Conservation (phyloP, 495 filamentous ascomycete species). For the Penicillium lividum region DNA sequence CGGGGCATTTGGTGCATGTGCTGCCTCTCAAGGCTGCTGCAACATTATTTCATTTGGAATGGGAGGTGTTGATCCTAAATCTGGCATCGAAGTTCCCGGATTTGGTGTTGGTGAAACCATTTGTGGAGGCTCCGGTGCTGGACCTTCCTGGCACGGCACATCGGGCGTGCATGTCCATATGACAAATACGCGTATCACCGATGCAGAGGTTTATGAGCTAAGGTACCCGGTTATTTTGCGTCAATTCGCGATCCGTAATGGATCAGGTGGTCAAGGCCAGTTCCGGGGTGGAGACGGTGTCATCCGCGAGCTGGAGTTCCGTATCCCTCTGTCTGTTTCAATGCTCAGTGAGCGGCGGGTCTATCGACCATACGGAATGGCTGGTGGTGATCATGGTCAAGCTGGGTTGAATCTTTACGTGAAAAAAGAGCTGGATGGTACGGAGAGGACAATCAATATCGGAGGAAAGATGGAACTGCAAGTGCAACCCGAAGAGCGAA, state of each 20-base stretch:
- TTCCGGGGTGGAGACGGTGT: constrained; percentile 43
- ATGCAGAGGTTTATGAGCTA: constrained; percentile 86
- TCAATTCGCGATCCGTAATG: neutral
- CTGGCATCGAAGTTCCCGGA: constrained; percentile 39
- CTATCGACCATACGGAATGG: constrained; percentile 81
- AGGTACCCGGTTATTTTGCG: constrained; percentile 85
- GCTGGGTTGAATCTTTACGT: constrained; percentile 46
- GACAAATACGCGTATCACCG: constrained; percentile 95
- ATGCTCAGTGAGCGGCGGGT: constrained; percentile 85
- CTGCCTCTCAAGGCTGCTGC: constrained; percentile 79
- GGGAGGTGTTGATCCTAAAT: no score
- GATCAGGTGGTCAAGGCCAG: constrained; percentile 45
- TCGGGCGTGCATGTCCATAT: constrained; percentile 89
- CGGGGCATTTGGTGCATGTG: constrained; percentile 77
- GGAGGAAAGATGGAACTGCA: constrained; percentile 84
- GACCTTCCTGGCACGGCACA: constrained; percentile 79
- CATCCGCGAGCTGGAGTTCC: constrained; percentile 39
- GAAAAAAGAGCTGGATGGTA: constrained; percentile 48
- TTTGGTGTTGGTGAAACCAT: constrained; percentile 97
- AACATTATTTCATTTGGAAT: constrained; percentile 59
- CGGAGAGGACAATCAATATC: constrained; percentile 57
- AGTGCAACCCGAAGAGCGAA: constrained; percentile 80
- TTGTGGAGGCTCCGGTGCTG: constrained; percentile 83
- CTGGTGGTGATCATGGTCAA: constrained; percentile 75
- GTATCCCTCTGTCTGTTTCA: constrained; percentile 69